Evolutionary conservation across 2,329 filamentous ascomycete species (phyloP), one percentile per base, ranked within the genome.

Genomic region (Plectosphaerella sp.): DNA sequence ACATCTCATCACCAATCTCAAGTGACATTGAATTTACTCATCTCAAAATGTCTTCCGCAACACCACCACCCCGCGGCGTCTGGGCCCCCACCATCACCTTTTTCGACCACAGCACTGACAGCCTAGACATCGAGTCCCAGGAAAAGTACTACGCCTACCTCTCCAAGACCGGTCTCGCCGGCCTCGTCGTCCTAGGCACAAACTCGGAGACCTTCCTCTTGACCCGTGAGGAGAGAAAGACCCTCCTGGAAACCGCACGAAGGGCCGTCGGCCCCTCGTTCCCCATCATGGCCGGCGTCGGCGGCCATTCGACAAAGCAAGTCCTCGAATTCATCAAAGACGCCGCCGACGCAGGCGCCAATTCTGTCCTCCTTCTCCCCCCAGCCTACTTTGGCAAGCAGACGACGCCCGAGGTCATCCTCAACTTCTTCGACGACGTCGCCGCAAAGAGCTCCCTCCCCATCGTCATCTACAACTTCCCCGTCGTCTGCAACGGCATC

Each of bases 381-480:
- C 77, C 80, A 2, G 83, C 77, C 5, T 87, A 87, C 67, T 87
- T 87, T 61, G 82, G 80, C 58, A 85, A 84, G 65, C 77, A 78
- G 14, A 85, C 81, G 4, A 80, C 76, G 4, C 72, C 75, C 18
- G 71, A 69, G 12, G 80, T 87, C 22, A 71, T 87, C 25, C 75
- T 79, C 60, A 68, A 71, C 47, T 88, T 87, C 71, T 87, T 78
- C 60, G 67, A 68, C 46, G 77, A 86, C 28, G 70, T 87, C 4
- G 79, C 82, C 0, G 64, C 65, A n/a, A 65, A 70, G 48, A 73
- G 72, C 2, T 67, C 75, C 2, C 65, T 88, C 3, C 83, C 83
- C 0, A 71, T 87, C 33, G 75, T 88, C 41, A 67, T 88, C 14
- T 87, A 87, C 67, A 87, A 88, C 66, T 88, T 88, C 67, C 86